Evolutionary conservation across 2,329 filamentous ascomycete genomes (phyloP).

Genomic region (Fusarium concolor): DNA sequence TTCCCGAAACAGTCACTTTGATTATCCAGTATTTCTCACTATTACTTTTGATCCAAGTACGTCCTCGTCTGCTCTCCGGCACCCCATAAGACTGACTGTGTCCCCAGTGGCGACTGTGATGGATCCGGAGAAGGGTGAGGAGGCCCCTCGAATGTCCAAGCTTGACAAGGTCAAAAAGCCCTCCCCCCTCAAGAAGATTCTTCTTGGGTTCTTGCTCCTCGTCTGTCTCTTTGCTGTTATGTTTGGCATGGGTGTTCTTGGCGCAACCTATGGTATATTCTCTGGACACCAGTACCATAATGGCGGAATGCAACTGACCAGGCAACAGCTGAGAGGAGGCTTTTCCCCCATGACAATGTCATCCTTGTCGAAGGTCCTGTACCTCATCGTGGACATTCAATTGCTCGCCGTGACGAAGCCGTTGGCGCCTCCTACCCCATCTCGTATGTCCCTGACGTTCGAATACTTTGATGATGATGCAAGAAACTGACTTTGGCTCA

Average conservation of each 20-base stretch:
- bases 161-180: conserved; percentile 21
- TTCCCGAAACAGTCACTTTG: conserved; percentile 25
- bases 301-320: conserved; percentile 14
- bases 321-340: conserved; percentile 7
- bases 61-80: not conserved
- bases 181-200: conserved; percentile 21
- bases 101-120: conserved; percentile 45
- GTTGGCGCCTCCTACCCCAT: conserved; percentile 48
- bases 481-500: conserved; percentile 31
- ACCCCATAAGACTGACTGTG: conserved; percentile 26
- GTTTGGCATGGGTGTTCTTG: conserved; percentile 48
- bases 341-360: not conserved
- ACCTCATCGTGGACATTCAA: not conserved
- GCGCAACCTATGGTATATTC: conserved; percentile 44
- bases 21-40: conserved; percentile 26
- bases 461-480: not conserved
- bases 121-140: conserved; percentile 44
- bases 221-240: conserved; percentile 37
- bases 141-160: conserved; percentile 13
- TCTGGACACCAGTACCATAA: not conserved
- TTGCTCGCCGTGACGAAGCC: conserved; percentile 31
- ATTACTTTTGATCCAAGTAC: conserved; percentile 33
- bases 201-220: conserved; percentile 21
- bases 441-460: conserved; percentile 47
- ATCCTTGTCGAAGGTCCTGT: not conserved